Evolutionary conservation across 495 filamentous ascomycete genomes (phyloP), one percentile per base, ranked within the genome.

Genomic region (Mytilinidion resinicola): DNA sequence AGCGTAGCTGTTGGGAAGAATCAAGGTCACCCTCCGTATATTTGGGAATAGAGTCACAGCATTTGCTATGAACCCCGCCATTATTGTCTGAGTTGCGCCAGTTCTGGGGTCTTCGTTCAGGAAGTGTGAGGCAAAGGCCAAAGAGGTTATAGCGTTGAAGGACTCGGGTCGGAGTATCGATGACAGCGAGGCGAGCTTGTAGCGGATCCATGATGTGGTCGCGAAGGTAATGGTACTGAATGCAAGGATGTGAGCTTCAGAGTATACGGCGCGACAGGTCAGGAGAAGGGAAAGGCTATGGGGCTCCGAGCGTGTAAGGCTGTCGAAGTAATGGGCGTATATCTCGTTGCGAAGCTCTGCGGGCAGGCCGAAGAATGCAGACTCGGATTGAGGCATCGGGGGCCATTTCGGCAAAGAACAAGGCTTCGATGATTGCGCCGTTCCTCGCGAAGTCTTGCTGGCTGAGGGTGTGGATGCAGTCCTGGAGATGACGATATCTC

Each of bases 261-360:
- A 21, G 46, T 49, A 49, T 19, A 49, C 21, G 46, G 15, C 19
- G 14, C 46, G 46, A 25, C 46, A 49, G 46, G 46, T 21, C 15
- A 49, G 46, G 17, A 49, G 46, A 17, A 49, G 46, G 1, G 46
- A 19, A 25, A 49, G 46, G 7, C 46, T 49, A 7, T 49, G 46
- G 15, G 46, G 5, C 25, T 30, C 25, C 0, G 46, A 49, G 17
- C 19, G 25, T 5, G 17, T 30, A 17, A 49, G 46, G 46, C 25
- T 20, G 7, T 20, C 46, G 46, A 49, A 49, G 46, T 49, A 49
- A 17, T 49, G 33, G 9, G 21, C 19, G 46, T 49, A 49, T 49
- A 49, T 49, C 46, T 30, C 9, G 19, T 49, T 49, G 46, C 46
- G 46, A 14, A 49, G 46, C 21, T 49, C 46, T 7, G 46, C 46